Conservation (phyloP, 495 filamentous ascomycete species). For the Lepidopterella palustris region DNA sequence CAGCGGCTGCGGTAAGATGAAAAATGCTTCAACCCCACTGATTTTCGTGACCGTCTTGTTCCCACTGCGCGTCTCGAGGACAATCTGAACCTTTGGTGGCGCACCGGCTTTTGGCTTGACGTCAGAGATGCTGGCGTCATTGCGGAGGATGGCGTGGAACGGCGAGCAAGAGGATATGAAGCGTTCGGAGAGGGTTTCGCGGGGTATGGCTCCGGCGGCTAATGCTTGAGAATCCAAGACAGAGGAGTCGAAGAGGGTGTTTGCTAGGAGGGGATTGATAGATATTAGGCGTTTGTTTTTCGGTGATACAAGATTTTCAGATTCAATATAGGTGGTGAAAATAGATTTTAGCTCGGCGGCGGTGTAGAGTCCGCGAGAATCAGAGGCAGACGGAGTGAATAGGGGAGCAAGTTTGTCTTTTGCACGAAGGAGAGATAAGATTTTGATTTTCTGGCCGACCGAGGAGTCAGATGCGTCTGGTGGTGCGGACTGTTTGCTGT, state of each 20-base stretch:
- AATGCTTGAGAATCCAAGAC: slow-evolving; percentile 52
- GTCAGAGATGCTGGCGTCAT: slow-evolving; percentile 41
- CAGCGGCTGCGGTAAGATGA: slow-evolving; percentile 52
- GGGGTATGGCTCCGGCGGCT: slow-evolving; percentile 52
- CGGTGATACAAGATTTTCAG: slow-evolving; percentile 42
- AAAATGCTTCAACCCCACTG: slow-evolving; percentile 55
- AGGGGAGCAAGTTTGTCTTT: slow-evolving; percentile 52
- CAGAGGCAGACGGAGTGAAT: slow-evolving; percentile 44
- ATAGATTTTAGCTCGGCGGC: slow-evolving; percentile 48
- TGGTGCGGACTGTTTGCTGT: slow-evolving; percentile 42
- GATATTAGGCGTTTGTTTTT: slow-evolving; percentile 60
- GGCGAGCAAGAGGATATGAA: slow-evolving; percentile 47
- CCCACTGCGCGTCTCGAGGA: slow-evolving; percentile 59
- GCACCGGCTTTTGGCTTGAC: slow-evolving; percentile 59
- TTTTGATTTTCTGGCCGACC: slow-evolving; percentile 52
- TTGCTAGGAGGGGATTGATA: slow-evolving; percentile 57
- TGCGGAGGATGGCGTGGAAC: slow-evolving; percentile 53
- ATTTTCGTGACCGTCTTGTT: slow-evolving; percentile 64
- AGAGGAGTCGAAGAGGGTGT: slow-evolving; percentile 49
- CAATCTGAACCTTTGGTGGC: slow-evolving; percentile 53
- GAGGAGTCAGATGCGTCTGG: slow-evolving; percentile 42
- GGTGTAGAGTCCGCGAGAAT: slow-evolving; percentile 48
- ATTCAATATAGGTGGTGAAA: slow-evolving; percentile 46
- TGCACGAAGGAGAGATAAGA: slow-evolving; percentile 50
- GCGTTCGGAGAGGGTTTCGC: slow-evolving; percentile 57